A percentile compares a stretch with the other conserved stretches of the same genome.
These are phyloP conservation scores for Pseudogymnoascus sp. DNA, from an alignment of 2,329 filamentous ascomycete genomes.

Conservation along the genomic window DNA sequence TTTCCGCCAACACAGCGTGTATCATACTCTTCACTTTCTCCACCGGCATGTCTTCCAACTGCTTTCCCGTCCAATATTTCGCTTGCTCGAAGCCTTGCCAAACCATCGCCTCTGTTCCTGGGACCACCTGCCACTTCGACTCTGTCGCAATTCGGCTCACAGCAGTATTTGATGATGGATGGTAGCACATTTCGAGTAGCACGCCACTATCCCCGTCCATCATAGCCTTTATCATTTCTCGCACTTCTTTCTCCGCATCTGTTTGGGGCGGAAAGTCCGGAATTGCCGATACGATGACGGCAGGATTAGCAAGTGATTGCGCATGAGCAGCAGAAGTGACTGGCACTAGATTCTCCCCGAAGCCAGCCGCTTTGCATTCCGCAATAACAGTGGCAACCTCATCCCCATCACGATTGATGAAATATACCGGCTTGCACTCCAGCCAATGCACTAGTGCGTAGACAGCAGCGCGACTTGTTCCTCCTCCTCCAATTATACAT, in stretches of 20 bases:
- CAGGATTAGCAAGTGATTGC: conserved; percentile 46
- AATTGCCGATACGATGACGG: conserved; percentile 64
- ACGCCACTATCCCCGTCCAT: conserved; percentile 49
- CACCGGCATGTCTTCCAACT: conserved; percentile 51
- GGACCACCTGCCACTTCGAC: conserved; percentile 63
- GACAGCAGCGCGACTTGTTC: conserved; percentile 68
- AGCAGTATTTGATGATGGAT: conserved; percentile 56
- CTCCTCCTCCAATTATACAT: conserved; percentile 69
- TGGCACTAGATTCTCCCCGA: conserved; percentile 52
- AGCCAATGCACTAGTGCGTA: conserved; percentile 68
- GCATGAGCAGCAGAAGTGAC: conserved; percentile 57
- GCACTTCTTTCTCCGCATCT: conserved; percentile 50
- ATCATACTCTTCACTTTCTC: conserved; percentile 48
- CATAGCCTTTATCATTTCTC: conserved; percentile 34
- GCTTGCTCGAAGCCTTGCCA: conserved; percentile 69
- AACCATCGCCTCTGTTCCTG: conserved; percentile 70
- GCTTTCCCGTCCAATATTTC: conserved; percentile 55
- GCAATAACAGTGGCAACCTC: conserved; percentile 61
- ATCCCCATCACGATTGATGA: conserved; percentile 63
- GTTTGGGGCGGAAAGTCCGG: conserved; percentile 68
- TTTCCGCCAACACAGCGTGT: conserved; percentile 14
- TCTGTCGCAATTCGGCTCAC: conserved; percentile 53
- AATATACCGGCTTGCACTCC: conserved; percentile 59
- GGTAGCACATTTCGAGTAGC: conserved; percentile 77
- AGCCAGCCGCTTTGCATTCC: conserved; percentile 53